A percentile compares a stretch with the other conserved stretches of the same genome.
phyloP scores from a whole-genome alignment of 805 yeast genomes.

The Dipodascopsis uninucleata region DNA sequence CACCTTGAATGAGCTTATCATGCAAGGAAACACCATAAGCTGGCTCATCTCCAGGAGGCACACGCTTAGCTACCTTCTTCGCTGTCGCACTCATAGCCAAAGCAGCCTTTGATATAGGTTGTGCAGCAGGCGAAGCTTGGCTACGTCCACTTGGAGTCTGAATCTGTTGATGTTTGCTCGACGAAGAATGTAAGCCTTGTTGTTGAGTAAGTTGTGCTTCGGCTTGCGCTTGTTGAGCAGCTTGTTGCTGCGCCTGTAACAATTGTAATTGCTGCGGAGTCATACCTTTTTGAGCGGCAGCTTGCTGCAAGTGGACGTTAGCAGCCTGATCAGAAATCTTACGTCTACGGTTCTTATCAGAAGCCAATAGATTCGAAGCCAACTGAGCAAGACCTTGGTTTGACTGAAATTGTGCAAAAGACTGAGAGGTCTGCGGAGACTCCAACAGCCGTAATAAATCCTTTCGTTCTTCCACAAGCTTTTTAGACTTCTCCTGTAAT shows the following conservation, averaged over 20 bases:
- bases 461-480: constrained; percentile 78
- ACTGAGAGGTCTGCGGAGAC: constrained; percentile 76
- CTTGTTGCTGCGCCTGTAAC: constrained; percentile 1
- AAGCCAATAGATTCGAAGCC: constrained; percentile 69
- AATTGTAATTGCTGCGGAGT: constrained; percentile 2
- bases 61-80: constrained; percentile 21
- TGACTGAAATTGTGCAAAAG: constrained; percentile 70
- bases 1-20: constrained; percentile 60
- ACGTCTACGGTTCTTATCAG: constrained; percentile 53
- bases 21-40: constrained; percentile 80
- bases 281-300: neutral
- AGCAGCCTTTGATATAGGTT: constrained; percentile 15
- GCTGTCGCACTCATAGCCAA: constrained; percentile 16
- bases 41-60: constrained; percentile 46
- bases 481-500: constrained; percentile 87
- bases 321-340: constrained; percentile 35
- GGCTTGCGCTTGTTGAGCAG: neutral
- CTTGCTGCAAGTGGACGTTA: constrained; percentile 4
- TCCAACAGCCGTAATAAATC: constrained; percentile 74
- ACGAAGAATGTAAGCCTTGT: neutral
- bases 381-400: constrained; percentile 88
- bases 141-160: neutral
- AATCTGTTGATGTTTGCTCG: constrained; percentile 5
- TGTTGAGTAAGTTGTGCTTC: neutral
- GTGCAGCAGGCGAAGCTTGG: neutral